Evolutionary conservation across 306 rosid genomes (phyloP).

Genomic region (Vigna nakashimae): DNA sequence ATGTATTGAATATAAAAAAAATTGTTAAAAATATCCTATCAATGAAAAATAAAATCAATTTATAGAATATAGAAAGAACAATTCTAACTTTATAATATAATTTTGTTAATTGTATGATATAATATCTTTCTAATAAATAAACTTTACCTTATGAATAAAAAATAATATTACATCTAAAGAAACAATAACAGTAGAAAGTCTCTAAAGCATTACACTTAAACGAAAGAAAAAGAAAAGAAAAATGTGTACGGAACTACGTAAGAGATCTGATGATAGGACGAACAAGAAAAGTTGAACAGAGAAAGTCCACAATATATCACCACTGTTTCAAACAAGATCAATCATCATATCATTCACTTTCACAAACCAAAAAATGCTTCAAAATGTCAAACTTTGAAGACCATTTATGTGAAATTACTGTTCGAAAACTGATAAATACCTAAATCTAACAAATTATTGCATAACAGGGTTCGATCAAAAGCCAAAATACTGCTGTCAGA

Average conservation of each 20-base stretch:
- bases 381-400: slow-evolving; percentile 12
- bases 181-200: not conserved
- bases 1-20: no score
- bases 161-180: no score
- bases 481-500: slow-evolving; percentile 2
- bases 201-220: not conserved
- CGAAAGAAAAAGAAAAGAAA: slow-evolving; percentile 12
- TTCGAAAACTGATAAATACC: slow-evolving; percentile 43
- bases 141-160: no score
- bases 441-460: slow-evolving; percentile 39
- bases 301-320: not conserved
- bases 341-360: slow-evolving; percentile 8
- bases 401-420: not conserved
- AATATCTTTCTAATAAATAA: no score
- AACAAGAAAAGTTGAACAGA: slow-evolving; percentile 28
- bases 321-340: not conserved
- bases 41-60: no score
- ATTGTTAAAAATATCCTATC: no score
- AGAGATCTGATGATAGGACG: slow-evolving; percentile 32
- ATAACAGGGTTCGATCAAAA: not conserved
- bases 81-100: no score
- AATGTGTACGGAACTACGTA: not conserved
- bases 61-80: no score
- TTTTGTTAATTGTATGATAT: no score
- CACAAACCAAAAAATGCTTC: slow-evolving; percentile 11